Evolutionary conservation across 2,329 filamentous ascomycete genomes (phyloP).

Genomic region (Colletotrichum sp.): DNA sequence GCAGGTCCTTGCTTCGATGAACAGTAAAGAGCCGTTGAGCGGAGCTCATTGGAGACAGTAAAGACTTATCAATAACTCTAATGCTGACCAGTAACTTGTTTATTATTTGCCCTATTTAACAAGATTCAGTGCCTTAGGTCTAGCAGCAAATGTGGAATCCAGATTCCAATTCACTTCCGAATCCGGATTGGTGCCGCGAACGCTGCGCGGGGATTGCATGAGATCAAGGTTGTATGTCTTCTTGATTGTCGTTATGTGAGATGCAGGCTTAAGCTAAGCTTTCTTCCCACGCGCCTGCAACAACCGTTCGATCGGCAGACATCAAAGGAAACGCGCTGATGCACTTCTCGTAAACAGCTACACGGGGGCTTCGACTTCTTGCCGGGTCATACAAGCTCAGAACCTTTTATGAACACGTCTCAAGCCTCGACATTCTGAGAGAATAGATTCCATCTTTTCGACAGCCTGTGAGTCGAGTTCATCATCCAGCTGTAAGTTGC

Average conservation of each 20-base stretch:
- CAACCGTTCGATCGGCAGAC: not conserved
- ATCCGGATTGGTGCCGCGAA: not conserved
- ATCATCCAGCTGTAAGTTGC: not conserved
- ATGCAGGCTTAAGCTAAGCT: not conserved
- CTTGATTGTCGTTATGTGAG: not conserved
- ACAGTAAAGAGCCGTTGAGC: not conserved
- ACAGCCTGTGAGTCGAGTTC: not conserved
- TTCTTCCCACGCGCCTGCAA: not conserved
- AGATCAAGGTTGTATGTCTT: not conserved
- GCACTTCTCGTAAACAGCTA: not conserved
- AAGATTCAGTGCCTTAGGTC: not conserved
- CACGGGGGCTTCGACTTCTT: not conserved
- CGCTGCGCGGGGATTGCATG: not conserved
- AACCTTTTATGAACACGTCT: not conserved
- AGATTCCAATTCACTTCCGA: not conserved
- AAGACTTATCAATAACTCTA: not conserved
- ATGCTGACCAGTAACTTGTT: not conserved
- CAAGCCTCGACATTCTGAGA: not conserved
- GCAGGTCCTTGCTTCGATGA: not conserved
- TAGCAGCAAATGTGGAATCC: not conserved
- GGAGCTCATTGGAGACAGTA: not conserved
- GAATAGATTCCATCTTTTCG: not conserved
- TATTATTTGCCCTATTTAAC: not conserved
- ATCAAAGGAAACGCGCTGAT: not conserved
- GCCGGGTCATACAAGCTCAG: not conserved